These are phyloP conservation scores for Flueggea neowawraea DNA, from an alignment of 441 rosid genomes.

Conservation along the genomic window DNA sequence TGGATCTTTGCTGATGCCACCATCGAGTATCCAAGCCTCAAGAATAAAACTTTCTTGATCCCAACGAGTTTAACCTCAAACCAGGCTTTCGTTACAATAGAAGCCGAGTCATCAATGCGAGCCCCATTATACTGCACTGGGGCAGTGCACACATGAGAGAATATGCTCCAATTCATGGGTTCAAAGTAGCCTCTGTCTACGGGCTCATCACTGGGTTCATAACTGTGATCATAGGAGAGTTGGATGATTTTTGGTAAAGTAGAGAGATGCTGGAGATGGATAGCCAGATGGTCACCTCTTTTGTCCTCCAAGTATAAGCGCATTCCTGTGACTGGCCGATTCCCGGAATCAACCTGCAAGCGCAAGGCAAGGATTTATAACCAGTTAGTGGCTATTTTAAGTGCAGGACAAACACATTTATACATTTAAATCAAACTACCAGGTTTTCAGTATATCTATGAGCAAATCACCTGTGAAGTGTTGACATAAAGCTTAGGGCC, in stretches of 20 bases:
- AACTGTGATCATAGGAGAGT: slow-evolving; percentile 51
- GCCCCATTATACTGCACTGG: slow-evolving; percentile 68
- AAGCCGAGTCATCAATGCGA: slow-evolving; percentile 62
- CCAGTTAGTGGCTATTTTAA: too few species aligned
- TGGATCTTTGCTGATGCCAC: slow-evolving; percentile 63
- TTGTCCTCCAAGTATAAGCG: slow-evolving; percentile 90
- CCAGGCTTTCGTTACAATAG: slow-evolving; percentile 89
- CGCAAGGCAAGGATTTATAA: too few species aligned
- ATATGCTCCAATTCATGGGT: slow-evolving; percentile 90
- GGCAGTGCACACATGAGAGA: slow-evolving; percentile 88
- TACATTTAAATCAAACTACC: too few species aligned
- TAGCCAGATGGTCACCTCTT: slow-evolving; percentile 79
- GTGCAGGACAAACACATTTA: too few species aligned
- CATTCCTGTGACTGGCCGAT: slow-evolving; percentile 81
- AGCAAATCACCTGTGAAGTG: slow-evolving; percentile 51
- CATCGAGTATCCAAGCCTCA: slow-evolving; percentile 83
- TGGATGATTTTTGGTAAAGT: slow-evolving; percentile 56
- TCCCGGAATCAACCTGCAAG: slow-evolving; percentile 73
- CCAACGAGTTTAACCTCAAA: slow-evolving; percentile 82
- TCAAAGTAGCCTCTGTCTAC: slow-evolving; percentile 63
- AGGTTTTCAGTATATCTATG: background rate
- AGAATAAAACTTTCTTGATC: slow-evolving; percentile 79
- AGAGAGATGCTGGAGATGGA: slow-evolving; percentile 91
- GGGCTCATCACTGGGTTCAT: slow-evolving; percentile 49
- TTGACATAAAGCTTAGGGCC: slow-evolving; percentile 93